Evolutionary conservation across 1,139 yeast species (phyloP).

Genomic region (Arxiozyma slooffiae): DNA sequence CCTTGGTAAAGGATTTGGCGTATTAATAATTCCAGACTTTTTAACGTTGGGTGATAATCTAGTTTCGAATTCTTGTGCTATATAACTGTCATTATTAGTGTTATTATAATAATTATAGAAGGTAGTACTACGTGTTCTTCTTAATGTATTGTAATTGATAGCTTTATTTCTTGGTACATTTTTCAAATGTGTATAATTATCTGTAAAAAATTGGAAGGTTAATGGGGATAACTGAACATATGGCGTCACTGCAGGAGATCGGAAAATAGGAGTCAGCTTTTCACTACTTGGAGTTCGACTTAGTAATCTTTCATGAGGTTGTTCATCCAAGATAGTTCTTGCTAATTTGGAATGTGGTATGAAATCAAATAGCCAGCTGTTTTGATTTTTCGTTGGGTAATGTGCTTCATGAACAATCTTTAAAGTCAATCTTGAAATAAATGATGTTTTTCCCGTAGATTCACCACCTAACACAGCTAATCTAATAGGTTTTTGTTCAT

Average conservation of each 20-base stretch:
- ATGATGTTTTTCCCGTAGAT: slow-evolving; percentile 36
- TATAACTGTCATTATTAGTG: not conserved
- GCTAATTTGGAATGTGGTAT: slow-evolving; percentile 36
- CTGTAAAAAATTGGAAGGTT: slow-evolving; percentile 31
- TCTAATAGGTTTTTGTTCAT: slow-evolving; percentile 26
- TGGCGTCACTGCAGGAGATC: slow-evolving; percentile 24
- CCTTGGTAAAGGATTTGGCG: slow-evolving; percentile 10
- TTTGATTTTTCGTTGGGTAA: slow-evolving; percentile 55
- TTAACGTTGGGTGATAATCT: not conserved
- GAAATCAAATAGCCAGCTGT: slow-evolving; percentile 47
- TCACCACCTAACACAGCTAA: slow-evolving; percentile 31
- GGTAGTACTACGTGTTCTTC: slow-evolving; percentile 10
- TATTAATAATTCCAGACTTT: not conserved
- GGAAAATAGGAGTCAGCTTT: slow-evolving; percentile 24
- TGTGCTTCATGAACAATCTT: slow-evolving; percentile 38
- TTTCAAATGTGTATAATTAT: slow-evolving; percentile 20
- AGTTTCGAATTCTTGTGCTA: not conserved
- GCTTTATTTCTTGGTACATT: slow-evolving; percentile 14
- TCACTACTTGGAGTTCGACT: slow-evolving; percentile 28
- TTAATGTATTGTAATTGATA: slow-evolving; percentile 10
- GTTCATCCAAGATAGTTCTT: slow-evolving; percentile 42
- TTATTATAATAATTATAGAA: slow-evolving; percentile 8
- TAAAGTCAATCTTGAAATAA: slow-evolving; percentile 41
- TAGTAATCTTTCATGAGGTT: slow-evolving; percentile 28
- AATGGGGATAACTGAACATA: slow-evolving; percentile 30